A percentile compares a stretch with the other conserved stretches of the same genome.
These are phyloP conservation scores for Avena atlantica DNA, from an alignment of 176 grass and related monocot genomes.

Conservation along the genomic window DNA sequence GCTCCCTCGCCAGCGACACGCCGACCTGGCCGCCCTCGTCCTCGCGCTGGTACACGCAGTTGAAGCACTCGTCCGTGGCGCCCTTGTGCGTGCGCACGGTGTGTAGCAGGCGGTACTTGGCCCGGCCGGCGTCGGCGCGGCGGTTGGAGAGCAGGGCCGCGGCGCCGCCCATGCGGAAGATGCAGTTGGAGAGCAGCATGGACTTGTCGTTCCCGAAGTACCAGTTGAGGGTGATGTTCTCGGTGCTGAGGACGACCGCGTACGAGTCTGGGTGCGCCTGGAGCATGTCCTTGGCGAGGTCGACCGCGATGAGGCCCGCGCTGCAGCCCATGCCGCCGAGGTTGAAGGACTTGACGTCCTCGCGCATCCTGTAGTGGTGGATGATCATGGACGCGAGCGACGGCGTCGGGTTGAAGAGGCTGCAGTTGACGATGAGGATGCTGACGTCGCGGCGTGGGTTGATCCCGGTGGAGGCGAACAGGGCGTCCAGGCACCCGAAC, in stretches of 20 bases:
- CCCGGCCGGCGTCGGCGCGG: conserved; percentile 54
- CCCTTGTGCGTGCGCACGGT: conserved; percentile 83
- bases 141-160: conserved; percentile 77
- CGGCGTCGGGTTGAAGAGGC: conserved; percentile 81
- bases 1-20: conserved; percentile 70
- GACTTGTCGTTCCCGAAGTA: conserved; percentile 79
- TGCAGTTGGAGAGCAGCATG: conserved; percentile 84
- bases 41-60: conserved; percentile 82
- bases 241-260: conserved; percentile 75
- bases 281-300: conserved; percentile 80
- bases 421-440: conserved; percentile 79
- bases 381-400: conserved; percentile 82
- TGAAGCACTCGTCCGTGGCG: conserved; percentile 64
- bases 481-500: conserved; percentile 76
- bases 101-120: conserved; percentile 81
- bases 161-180: conserved; percentile 78
- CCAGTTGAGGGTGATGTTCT: conserved; percentile 85
- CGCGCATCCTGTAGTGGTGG: conserved; percentile 71
- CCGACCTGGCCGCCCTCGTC: conserved; percentile 52
- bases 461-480: conserved; percentile 57
- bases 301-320: conserved; percentile 75
- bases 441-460: conserved; percentile 66
- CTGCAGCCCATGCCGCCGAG: conserved; percentile 85
- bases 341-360: conserved; percentile 79
- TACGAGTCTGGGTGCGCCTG: conserved; percentile 62